phyloP scores from a whole-genome alignment of 345 rosid genomes.

The Conringia planisiliqua region DNA sequence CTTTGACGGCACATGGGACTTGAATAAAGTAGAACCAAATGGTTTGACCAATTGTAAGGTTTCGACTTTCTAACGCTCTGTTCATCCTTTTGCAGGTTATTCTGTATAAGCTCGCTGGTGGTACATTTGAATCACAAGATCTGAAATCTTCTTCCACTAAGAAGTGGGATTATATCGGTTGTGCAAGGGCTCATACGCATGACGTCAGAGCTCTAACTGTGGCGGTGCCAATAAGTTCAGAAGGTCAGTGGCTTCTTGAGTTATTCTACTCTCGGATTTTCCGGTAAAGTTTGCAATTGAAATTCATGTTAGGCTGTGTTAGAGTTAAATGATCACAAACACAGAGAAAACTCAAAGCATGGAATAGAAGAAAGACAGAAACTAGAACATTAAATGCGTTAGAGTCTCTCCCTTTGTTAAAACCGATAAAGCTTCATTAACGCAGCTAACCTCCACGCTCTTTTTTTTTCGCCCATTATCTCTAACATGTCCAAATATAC shows the following conservation, averaged over 20 bases:
- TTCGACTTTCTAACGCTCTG: not conserved
- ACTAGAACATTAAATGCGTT: not conserved
- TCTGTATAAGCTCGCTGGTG: slow-evolving; percentile 68
- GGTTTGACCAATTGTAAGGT: not conserved
- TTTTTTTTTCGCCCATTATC: not conserved
- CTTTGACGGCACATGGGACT: not conserved
- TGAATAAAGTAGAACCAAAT: not conserved
- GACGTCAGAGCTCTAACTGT: slow-evolving; percentile 89
- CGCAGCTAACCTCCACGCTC: not conserved
- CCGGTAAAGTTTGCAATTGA: not conserved
- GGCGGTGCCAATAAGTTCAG: slow-evolving; percentile 70
- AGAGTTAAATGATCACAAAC: not conserved
- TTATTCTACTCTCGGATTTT: not conserved
- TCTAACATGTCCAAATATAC: not conserved
- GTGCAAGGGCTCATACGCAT: slow-evolving; percentile 89
- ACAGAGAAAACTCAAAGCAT: not conserved
- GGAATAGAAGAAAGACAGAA: not conserved
- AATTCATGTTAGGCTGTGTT: not conserved
- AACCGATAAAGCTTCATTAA: not conserved
- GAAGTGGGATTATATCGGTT: slow-evolving; percentile 83
- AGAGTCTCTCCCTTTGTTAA: not conserved
- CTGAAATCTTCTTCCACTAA: slow-evolving; percentile 43
- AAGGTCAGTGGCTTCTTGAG: slow-evolving; percentile 55
- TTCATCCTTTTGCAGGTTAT: slow-evolving; percentile 50
- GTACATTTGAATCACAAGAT: slow-evolving; percentile 36